A percentile compares a stretch with the other conserved stretches of the same genome.
Evolutionary conservation across 768 basidiomycete genomes (phyloP).

Genomic region (Mycena polygramma): DNA sequence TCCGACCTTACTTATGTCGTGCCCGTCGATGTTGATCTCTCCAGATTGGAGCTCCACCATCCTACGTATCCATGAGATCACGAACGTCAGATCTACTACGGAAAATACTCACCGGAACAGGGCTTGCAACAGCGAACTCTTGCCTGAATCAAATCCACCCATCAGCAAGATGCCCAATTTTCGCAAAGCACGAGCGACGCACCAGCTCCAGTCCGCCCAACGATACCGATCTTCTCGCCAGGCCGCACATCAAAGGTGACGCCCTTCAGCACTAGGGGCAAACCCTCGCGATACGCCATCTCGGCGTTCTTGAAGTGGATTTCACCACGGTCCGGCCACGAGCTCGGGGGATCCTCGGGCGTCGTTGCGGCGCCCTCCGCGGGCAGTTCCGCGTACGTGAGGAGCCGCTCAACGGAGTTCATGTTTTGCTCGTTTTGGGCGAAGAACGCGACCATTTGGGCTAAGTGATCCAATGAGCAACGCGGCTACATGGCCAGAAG

Average conservation of each 20-base stretch:
- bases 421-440: conserved; percentile 78
- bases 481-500: neutral
- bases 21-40: conserved; percentile 68
- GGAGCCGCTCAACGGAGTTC: conserved; percentile 78
- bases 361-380: conserved; percentile 63
- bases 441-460: conserved; percentile 67
- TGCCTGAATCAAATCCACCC: conserved; percentile 47
- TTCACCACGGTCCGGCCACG: conserved; percentile 66
- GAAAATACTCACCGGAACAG: conserved; percentile 59
- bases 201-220: conserved; percentile 58
- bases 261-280: conserved; percentile 75
- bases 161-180: too few relatives aligned
- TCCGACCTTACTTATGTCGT: conserved; percentile 65
- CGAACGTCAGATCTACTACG: neutral
- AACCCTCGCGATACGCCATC: conserved; percentile 70
- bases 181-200: neutral
- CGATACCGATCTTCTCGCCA: conserved; percentile 72
- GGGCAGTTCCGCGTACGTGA: conserved; percentile 75
- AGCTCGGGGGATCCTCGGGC: conserved; percentile 58
- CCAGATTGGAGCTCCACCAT: conserved; percentile 74
- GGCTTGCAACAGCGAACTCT: conserved; percentile 70
- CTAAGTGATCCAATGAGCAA: conserved; percentile 44
- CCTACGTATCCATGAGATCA: conserved; percentile 44
- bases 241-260: conserved; percentile 67
- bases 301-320: conserved; percentile 70